phyloP scores from a whole-genome alignment of 148 eudicot species.

The Vaccinium macrocarpon region DNA sequence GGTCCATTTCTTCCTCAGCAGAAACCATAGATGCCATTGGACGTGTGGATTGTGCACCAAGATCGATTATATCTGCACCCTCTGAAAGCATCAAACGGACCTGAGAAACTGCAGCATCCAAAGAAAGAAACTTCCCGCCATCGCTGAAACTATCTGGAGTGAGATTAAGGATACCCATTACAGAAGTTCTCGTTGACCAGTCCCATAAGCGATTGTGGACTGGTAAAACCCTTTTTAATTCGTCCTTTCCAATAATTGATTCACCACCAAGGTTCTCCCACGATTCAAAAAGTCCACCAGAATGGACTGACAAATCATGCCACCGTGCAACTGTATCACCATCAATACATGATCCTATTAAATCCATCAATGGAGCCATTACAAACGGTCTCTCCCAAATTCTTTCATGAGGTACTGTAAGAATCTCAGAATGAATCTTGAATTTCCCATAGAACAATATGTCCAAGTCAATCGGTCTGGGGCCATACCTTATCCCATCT shows the following conservation, averaged over 20 bases:
- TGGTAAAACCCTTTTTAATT: constrained; percentile 82
- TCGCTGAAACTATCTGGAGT: constrained; percentile 99
- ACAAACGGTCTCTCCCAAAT: constrained; percentile 97
- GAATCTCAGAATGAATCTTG: constrained; percentile 55
- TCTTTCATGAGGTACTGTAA: constrained; percentile 85
- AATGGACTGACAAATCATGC: constrained; percentile 58
- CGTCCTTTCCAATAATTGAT: constrained; percentile 69
- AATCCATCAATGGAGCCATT: constrained; percentile 80
- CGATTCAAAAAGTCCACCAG: constrained; percentile 65
- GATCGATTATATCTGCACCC: constrained; percentile 88
- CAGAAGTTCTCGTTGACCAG: constrained; percentile 66
- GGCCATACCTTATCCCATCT: constrained; percentile 82
- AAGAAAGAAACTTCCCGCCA: constrained; percentile 66
- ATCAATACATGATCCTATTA: constrained; percentile 56
- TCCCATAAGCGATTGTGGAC: constrained; percentile 64
- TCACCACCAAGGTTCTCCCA: constrained; percentile 96
- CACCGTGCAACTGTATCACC: constrained; percentile 57
- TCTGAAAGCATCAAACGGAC: constrained; percentile 55
- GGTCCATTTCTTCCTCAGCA: constrained; percentile 66
- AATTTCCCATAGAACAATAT: constrained; percentile 75
- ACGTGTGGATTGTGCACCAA: constrained; percentile 95
- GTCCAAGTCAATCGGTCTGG: constrained; percentile 84
- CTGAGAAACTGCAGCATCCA: constrained; percentile 62
- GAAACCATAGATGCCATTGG: constrained; percentile 77
- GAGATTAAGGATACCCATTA: constrained; percentile 85